Conservation (phyloP, 495 filamentous ascomycete genomes). For the Astrocystis sublimbata region DNA sequence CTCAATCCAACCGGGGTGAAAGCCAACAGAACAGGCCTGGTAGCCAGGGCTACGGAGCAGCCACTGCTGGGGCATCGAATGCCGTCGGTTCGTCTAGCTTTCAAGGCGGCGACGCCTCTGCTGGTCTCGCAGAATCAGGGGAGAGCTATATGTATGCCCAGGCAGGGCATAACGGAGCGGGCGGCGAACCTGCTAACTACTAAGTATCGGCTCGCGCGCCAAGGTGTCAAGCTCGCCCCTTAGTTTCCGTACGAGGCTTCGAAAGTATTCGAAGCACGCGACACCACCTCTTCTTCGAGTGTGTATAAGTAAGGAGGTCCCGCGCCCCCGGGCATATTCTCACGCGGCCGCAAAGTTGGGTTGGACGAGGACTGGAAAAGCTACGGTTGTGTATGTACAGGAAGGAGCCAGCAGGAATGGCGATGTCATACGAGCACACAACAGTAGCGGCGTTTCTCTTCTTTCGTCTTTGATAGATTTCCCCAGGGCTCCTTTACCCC, state of each 20-base stretch:
- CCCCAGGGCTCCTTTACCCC: slow-evolving; percentile 30
- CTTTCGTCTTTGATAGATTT: slow-evolving; percentile 40
- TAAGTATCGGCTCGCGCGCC: slow-evolving; percentile 6
- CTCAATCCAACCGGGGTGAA: slow-evolving; percentile 75
- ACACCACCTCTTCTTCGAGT: slow-evolving; percentile 8
- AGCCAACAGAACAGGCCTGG: slow-evolving; percentile 65
- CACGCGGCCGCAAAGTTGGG: slow-evolving; percentile 5
- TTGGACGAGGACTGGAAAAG: slow-evolving; percentile 24
- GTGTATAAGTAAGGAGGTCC: slow-evolving; percentile 21
- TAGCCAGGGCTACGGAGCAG: slow-evolving; percentile 68
- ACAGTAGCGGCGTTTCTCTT: slow-evolving; percentile 27
- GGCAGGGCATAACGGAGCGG: slow-evolving; percentile 69
- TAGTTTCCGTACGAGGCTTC: not conserved
- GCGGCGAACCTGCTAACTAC: slow-evolving; percentile 42
- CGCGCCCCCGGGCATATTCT: slow-evolving; percentile 4
- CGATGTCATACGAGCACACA: slow-evolving; percentile 26
- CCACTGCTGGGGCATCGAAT: slow-evolving; percentile 46
- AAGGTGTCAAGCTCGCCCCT: not conserved
- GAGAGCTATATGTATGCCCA: slow-evolving; percentile 67
- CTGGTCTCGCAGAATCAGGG: slow-evolving; percentile 60
- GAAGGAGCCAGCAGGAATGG: slow-evolving; percentile 26
- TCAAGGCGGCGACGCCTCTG: slow-evolving; percentile 58
- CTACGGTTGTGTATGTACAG: slow-evolving; percentile 35
- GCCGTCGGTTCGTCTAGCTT: slow-evolving; percentile 49
- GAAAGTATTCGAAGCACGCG: slow-evolving; percentile 1